A percentile compares a stretch with the other conserved stretches of the same genome.
phyloP scores from a whole-genome alignment of 208 protist genomes.

The Tritrichomonas foetus region DNA sequence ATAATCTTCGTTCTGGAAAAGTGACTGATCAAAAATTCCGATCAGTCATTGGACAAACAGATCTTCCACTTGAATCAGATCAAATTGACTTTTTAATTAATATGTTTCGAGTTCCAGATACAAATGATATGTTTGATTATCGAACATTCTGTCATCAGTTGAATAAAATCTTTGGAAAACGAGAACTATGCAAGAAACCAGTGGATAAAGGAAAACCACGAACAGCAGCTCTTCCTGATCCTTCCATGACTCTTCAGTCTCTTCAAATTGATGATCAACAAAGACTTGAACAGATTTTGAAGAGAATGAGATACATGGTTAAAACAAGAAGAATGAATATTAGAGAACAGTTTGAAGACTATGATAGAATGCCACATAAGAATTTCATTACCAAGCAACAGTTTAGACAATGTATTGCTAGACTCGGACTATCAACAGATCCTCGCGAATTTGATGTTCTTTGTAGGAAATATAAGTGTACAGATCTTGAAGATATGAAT shows the following conservation, averaged over 20 bases:
- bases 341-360: background rate
- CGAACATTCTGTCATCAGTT: background rate
- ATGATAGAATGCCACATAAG: background rate
- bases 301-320: background rate
- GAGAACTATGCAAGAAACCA: background rate
- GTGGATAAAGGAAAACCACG: background rate
- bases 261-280: background rate
- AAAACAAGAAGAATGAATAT: constrained; percentile 9
- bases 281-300: background rate
- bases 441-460: background rate
- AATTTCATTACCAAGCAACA: constrained; percentile 18
- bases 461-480: constrained; percentile 36
- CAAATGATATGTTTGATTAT: constrained; percentile 23
- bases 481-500: constrained; percentile 17
- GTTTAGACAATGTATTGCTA: constrained; percentile 29
- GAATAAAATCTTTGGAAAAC: background rate
- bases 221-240: background rate
- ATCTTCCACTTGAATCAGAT: background rate
- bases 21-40: background rate
- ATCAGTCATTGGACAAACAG: background rate
- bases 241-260: background rate
- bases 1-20: background rate
- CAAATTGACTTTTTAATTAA: background rate
- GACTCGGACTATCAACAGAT: background rate
- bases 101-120: background rate